These are phyloP conservation scores for Aspergillus olivimuriae DNA, from an alignment of 495 filamentous ascomycete species.

Conservation along the genomic window DNA sequence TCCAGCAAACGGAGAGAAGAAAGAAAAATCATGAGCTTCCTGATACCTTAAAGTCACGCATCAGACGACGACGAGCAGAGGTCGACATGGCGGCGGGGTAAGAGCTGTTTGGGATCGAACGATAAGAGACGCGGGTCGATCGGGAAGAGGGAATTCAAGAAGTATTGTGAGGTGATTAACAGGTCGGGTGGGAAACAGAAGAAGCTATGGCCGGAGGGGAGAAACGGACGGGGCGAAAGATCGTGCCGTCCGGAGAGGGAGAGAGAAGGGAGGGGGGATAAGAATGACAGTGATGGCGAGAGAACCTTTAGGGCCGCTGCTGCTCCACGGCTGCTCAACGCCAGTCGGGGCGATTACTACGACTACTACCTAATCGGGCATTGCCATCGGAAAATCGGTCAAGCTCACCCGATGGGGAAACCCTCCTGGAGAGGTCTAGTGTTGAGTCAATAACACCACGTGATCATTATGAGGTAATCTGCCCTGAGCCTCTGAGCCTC, in stretches of 20 bases:
- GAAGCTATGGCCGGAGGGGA: not conserved
- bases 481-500: too few relatives aligned
- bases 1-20: not conserved
- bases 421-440: too few relatives aligned
- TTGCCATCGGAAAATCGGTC: too few relatives aligned
- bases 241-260: too few relatives aligned
- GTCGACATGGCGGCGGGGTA: conserved; percentile 66
- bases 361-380: too few relatives aligned
- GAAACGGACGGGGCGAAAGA: not conserved
- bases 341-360: too few relatives aligned
- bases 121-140: not conserved
- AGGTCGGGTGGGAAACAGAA: not conserved
- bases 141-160: too few relatives aligned
- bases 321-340: too few relatives aligned
- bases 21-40: conserved; percentile 14
- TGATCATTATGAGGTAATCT: not conserved
- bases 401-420: conserved; percentile 21
- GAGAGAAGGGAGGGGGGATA: not conserved
- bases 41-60: conserved; percentile 98
- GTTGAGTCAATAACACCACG: too few relatives aligned
- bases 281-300: conserved; percentile 11
- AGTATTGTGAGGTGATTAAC: too few relatives aligned
- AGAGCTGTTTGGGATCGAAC: conserved; percentile 7
- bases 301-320: conserved; percentile 3
- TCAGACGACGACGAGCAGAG: conserved; percentile 85